Evolutionary conservation across 768 basidiomycete genomes (phyloP), one percentile per base, ranked within the genome.

Genomic region (Podaxis rugospora): DNA sequence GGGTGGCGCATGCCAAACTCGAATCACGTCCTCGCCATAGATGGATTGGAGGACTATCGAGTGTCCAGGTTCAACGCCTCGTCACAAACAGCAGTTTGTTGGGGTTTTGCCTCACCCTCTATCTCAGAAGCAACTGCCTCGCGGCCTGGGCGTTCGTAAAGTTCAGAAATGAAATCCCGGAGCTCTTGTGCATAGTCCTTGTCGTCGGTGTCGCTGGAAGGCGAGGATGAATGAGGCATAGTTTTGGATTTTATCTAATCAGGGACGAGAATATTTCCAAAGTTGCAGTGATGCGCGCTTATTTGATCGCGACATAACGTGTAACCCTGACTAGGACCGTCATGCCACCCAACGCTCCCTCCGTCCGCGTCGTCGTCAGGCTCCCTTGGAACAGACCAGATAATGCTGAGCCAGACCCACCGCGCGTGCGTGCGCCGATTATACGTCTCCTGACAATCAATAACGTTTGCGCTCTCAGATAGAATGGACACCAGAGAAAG

Each of bases 401-500:
- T 54, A 80, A 87, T 51, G 79, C 88, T 10, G 72, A 79, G 7
- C 72, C 75, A n/a, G 84, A 92, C 64, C 90, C 90, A 55, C 85
- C 87, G 47, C 78, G 77, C 70, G 91, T 92, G 71, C 70, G 85
- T 80, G 52, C 50, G 35, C 28, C 47, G 5, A 21, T 49, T 57
- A 37, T 37, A 16, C 54, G 25, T 44, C 42, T 23, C 13, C 23
- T 5, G 28, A 4, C 44, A 32, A 4, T 10, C 25, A 59, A 39
- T 47, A 47, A 57, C 47, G n/a, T n/a, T 42, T 53, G 25, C 44
- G 10, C 13, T 18, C 62, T 61, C 67, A 93, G 92, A 87, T 94
- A 71, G 87, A 90, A 76, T 94, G 92, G 92, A 90, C 82, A 46
- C 65, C 83, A 6, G 90, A 93, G 61, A 94, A 93, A 71, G 92